A percentile compares a stretch with the other conserved stretches of the same genome.
Conservation (phyloP, 78 protist genomes). For the Chrysochromulina parva region DNA sequence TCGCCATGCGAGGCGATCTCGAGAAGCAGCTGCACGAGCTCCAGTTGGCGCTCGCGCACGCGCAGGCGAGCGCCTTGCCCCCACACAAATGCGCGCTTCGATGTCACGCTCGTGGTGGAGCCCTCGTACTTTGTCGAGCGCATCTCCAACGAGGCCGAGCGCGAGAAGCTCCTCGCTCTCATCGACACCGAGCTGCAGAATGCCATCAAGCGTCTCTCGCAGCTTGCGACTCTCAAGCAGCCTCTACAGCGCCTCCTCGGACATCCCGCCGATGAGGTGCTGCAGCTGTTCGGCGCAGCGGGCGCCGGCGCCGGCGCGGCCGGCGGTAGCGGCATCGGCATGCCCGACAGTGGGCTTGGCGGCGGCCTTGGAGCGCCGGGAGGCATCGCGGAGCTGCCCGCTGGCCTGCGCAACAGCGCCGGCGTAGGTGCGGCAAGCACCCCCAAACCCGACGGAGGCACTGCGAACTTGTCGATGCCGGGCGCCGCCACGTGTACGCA, state of each 20-base stretch:
- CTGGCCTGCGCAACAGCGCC: not conserved
- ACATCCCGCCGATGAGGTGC: not conserved
- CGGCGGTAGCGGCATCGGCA: not conserved
- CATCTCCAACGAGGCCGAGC: constrained; percentile 66
- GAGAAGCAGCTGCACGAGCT: too few species aligned
- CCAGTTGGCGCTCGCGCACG: too few species aligned
- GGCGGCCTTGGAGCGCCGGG: not conserved
- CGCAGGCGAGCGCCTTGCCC: too few species aligned
- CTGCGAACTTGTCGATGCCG: not conserved
- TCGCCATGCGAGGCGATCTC: too few species aligned
- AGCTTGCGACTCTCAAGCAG: not conserved
- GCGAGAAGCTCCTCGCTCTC: not conserved
- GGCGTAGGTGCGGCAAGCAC: not conserved
- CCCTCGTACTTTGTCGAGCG: constrained; percentile 60
- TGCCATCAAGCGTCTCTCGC: constrained; percentile 50
- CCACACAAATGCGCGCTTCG: constrained; percentile 79
- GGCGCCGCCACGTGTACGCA: not conserved
- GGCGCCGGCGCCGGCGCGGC: not conserved
- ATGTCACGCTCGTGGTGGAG: constrained; percentile 53
- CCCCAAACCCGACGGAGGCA: not conserved
- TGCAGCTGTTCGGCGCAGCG: too few species aligned
- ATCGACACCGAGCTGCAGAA: constrained; percentile 41
- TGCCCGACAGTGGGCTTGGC: not conserved
- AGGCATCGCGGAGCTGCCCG: too few species aligned
- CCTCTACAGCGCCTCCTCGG: not conserved